Conservation (phyloP, 495 filamentous ascomycete genomes). For the Sphaerosporella brunnea region DNA sequence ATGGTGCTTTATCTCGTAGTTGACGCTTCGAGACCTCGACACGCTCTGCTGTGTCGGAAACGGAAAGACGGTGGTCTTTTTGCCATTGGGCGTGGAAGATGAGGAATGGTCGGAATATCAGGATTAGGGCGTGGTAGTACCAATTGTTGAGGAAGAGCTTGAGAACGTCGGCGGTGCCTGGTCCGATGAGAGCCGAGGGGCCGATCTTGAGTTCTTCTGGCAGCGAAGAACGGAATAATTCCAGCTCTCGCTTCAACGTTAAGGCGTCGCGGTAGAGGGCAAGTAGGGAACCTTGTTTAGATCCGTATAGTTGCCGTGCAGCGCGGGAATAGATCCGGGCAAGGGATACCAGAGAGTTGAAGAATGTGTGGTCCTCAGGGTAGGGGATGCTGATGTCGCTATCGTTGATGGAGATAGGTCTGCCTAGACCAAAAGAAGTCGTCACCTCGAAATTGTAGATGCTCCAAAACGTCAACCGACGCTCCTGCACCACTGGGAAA, state of each 20-base stretch:
- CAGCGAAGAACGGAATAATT: conserved; percentile 1
- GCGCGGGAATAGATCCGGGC: conserved; percentile 3
- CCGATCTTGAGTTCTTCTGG: background rate
- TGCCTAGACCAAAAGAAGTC: background rate
- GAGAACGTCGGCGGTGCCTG: background rate
- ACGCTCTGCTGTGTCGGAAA: background rate
- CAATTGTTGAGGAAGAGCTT: conserved; percentile 6
- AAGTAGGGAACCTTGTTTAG: conserved; percentile 1
- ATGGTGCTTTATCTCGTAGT: background rate
- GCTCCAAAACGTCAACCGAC: conserved; percentile 3
- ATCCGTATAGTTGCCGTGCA: background rate
- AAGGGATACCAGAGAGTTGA: background rate
- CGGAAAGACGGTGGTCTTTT: background rate
- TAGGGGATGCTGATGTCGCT: conserved; percentile 3
- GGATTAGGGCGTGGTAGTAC: conserved; percentile 4
- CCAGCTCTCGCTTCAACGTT: background rate
- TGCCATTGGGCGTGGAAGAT: conserved; percentile 6
- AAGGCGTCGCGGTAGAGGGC: background rate
- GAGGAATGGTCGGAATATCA: conserved; percentile 6
- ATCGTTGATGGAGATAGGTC: conserved; percentile 1
- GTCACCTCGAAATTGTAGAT: conserved; percentile 7
- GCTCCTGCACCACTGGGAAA: background rate
- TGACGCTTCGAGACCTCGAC: background rate
- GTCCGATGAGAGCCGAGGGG: background rate
- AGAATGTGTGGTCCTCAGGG: conserved; percentile 1